Percentiles rank a stretch among this genome's conserved stretches.
Evolutionary conservation across 805 yeast genomes (phyloP).

Genomic region (Candida gorgasii): DNA sequence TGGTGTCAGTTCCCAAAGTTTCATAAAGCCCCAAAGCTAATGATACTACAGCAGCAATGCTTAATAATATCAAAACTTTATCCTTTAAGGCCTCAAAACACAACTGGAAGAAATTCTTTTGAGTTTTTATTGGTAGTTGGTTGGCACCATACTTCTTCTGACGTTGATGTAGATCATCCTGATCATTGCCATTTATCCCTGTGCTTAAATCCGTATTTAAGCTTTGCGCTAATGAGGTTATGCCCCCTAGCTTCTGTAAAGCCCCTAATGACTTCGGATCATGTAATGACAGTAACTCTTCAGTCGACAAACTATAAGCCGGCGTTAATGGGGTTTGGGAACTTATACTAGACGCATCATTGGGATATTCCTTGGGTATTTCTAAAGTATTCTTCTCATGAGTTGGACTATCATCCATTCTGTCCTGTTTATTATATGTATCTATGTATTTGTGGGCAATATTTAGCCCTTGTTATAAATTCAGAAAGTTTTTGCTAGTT

Average conservation of each 20-base stretch:
- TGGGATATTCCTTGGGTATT: conserved; percentile 9
- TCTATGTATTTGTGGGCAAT: not conserved
- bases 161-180: conserved; percentile 39
- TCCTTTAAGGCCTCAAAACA: conserved; percentile 88
- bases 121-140: conserved; percentile 66
- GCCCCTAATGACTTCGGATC: conserved; percentile 60
- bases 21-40: conserved; percentile 90
- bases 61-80: conserved; percentile 79
- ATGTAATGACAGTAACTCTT: conserved; percentile 49
- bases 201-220: conserved; percentile 36
- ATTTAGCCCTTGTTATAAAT: not conserved
- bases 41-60: conserved; percentile 86
- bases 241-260: conserved; percentile 48
- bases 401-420: not conserved
- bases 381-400: conserved; percentile 2
- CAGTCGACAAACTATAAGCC: conserved; percentile 13
- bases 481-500: not conserved
- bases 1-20: conserved; percentile 80
- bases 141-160: conserved; percentile 64
- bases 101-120: conserved; percentile 65
- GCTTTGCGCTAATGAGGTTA: conserved; percentile 29
- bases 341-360: conserved; percentile 12
- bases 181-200: conserved; percentile 44
- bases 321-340: conserved; percentile 21
- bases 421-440: not conserved